A percentile compares a stretch with the other conserved stretches of the same genome.
These are phyloP conservation scores for Persicaria maculosa DNA, from an alignment of 148 eudicot species.

Conservation along the genomic window DNA sequence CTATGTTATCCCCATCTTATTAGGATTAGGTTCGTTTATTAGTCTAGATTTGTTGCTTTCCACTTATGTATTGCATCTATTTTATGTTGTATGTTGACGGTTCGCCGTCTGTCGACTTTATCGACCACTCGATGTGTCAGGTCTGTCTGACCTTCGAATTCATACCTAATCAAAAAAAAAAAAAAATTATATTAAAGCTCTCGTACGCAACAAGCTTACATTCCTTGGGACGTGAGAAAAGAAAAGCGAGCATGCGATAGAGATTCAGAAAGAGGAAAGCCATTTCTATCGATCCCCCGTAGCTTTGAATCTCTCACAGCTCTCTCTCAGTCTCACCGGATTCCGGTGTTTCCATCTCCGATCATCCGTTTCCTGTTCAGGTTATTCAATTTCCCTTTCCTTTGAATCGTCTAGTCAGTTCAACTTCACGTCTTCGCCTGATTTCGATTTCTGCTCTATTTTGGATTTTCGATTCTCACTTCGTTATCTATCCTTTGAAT, in stretches of 20 bases:
- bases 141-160: no score
- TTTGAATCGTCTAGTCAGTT: not conserved
- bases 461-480: not conserved
- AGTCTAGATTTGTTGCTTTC: no score
- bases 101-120: no score
- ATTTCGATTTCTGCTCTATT: not conserved
- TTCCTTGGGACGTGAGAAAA: not conserved
- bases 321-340: not conserved
- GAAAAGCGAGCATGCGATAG: not conserved
- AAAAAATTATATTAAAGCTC: no score
- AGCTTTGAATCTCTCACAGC: not conserved
- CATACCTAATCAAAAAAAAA: no score
- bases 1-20: no score
- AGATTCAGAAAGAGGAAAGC: not conserved
- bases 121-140: no score
- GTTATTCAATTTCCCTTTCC: not conserved
- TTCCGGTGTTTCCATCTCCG: not conserved
- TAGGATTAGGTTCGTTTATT: no score
- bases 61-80: no score
- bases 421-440: not conserved
- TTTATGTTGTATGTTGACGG: no score
- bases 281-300: slow-evolving; percentile 4
- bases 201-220: no score
- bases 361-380: not conserved
- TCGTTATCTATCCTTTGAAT: not conserved